Base-by-base conservation (phyloP, 768 basidiomycete genomes). In the Podaxis rugospora region DNA sequence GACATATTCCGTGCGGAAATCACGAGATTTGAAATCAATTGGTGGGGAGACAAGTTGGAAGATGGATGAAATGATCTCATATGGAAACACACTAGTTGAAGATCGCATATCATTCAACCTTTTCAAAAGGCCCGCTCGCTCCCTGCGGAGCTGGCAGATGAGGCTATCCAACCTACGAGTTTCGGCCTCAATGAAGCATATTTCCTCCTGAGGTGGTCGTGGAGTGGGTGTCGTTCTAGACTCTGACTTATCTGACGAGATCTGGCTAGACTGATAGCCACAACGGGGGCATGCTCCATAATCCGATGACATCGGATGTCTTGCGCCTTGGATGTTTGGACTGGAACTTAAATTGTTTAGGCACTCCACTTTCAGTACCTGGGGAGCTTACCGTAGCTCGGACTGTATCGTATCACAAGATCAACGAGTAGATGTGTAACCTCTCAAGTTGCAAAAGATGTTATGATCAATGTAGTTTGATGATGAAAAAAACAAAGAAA, bases 1-100 rank as follows among this genome's bases (percentile, higher is more conserved):
- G 4, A n/a, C 49, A 21, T 14, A 35, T 18, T 46, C 51, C n/a
- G 36, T 35, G 9, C 28, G 18, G 21, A 46, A 23, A 13, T 28
- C 40, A 16, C 51, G 51, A n/a, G 51, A n/a, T 10, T 35, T 27
- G 28, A 46, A 52, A 14, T 59, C 42, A 46, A 59, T 44, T 42
- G 18, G 51, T 18, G 58, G 39, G 23, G 36, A 27, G 18, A 40
- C 50, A 25, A 51, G 51, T n/a, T 35, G 51, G 36, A 53, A 59
- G 21, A 59, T 44, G 10, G 51, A 23, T 28, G 51, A 59, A 52
- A 59, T 42, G 27, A 59, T 52, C 37, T 59, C 51, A 25, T 42
- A 21, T 40, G 58, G 58, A 5, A 59, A 16, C 36, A 27, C 23
- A 4, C 32, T 51, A 1, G 50, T 59, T 11, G 23, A 39, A 11